Evolutionary conservation across 2,329 filamentous ascomycete genomes (phyloP).

Genomic region (Basipetospora sp.): DNA sequence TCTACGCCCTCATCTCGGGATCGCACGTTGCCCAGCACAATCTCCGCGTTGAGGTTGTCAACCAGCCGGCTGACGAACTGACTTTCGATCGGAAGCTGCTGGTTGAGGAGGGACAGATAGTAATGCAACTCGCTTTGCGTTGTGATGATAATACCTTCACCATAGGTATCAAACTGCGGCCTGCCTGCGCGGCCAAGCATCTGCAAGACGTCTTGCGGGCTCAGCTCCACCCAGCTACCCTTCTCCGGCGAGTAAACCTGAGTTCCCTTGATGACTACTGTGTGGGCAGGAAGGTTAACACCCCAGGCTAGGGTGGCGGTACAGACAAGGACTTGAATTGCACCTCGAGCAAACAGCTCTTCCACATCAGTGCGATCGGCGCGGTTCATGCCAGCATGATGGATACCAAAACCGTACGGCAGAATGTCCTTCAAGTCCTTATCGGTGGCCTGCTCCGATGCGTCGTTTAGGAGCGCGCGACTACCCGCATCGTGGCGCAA

Average conservation of each 20-base stretch:
- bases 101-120: conserved; percentile 89
- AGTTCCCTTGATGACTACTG: conserved; percentile 97
- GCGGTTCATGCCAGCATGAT: conserved; percentile 93
- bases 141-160: conserved; percentile 97
- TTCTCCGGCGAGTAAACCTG: conserved; percentile 97
- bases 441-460: conserved; percentile 69
- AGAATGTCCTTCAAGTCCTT: conserved; percentile 82
- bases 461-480: conserved; percentile 73
- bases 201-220: conserved; percentile 91
- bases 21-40: conserved; percentile 86
- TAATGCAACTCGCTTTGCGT: conserved; percentile 91
- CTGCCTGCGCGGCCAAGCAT: conserved; percentile 96
- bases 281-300: conserved; percentile 94
- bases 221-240: conserved; percentile 94
- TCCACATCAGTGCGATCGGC: conserved; percentile 92
- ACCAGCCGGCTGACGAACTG: conserved; percentile 86
- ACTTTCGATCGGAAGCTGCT: conserved; percentile 93
- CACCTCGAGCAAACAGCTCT: conserved; percentile 79
- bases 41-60: conserved; percentile 90
- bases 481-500: conserved; percentile 83
- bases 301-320: conserved; percentile 98
- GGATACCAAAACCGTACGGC: conserved; percentile 93
- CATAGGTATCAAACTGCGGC: conserved; percentile 93
- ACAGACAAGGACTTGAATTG: conserved; percentile 88
- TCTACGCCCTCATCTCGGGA: conserved; percentile 93